Conservation (phyloP, 495 filamentous ascomycete species). For the Penicillium daleae region DNA sequence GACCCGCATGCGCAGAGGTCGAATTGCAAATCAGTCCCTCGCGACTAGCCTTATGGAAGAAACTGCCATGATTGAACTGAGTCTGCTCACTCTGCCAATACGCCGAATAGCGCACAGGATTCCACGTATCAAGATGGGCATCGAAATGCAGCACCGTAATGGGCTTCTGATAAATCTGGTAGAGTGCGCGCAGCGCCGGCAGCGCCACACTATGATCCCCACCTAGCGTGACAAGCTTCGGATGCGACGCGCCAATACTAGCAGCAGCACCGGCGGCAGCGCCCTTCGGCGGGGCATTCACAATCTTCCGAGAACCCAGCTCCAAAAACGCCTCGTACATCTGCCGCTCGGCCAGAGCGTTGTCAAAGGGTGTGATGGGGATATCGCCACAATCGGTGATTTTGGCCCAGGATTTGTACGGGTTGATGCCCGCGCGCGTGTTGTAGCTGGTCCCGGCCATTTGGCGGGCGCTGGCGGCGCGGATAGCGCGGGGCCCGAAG, state of each 20-base stretch:
- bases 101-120: constrained; percentile 75
- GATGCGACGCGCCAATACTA: constrained; percentile 50
- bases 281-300: constrained; percentile 22
- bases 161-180: constrained; percentile 68
- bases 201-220: constrained; percentile 83
- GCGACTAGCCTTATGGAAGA: constrained; percentile 81
- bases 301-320: constrained; percentile 56
- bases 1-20: constrained; percentile 75
- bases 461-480: constrained; percentile 75
- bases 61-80: constrained; percentile 80
- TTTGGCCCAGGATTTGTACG: constrained; percentile 71
- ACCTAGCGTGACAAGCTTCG: constrained; percentile 77
- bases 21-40: constrained; percentile 73
- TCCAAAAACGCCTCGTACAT: constrained; percentile 78
- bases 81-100: constrained; percentile 72
- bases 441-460: constrained; percentile 77
- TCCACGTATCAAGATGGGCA: constrained; percentile 82
- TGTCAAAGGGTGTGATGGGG: constrained; percentile 79
- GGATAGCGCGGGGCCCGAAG: constrained; percentile 82
- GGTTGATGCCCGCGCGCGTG: constrained; percentile 75
- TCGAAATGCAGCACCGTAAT: constrained; percentile 86
- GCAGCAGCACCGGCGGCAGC: constrained; percentile 24
- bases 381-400: constrained; percentile 85
- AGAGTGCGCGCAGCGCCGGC: constrained; percentile 72
- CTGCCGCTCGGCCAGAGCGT: constrained; percentile 71